Percentiles rank a stretch among this genome's conserved stretches.
Evolutionary conservation across 345 rosid genomes (phyloP).

Genomic region (Citrus unshiu): DNA sequence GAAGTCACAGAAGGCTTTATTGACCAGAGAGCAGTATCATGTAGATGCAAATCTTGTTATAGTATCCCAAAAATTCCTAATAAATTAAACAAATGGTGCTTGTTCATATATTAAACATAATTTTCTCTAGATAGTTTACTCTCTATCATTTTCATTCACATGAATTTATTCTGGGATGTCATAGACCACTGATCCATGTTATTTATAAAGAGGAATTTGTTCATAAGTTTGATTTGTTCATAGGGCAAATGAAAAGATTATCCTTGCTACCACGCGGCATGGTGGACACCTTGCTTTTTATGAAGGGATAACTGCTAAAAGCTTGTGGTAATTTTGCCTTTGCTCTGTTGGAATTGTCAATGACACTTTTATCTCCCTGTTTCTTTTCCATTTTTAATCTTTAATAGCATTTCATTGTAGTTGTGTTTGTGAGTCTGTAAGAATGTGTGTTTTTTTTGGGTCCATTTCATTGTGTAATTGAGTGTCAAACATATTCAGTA

Average conservation of each 20-base stretch:
- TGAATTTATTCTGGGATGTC: background rate
- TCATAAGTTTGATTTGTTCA: background rate
- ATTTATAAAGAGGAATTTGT: background rate
- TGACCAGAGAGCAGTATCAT: background rate
- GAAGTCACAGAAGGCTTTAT: background rate
- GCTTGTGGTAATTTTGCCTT: slow-evolving; percentile 30
- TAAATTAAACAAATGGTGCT: background rate
- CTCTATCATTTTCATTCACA: background rate
- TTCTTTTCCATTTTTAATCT: background rate
- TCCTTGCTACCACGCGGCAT: slow-evolving; percentile 34
- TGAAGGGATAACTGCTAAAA: slow-evolving; percentile 33
- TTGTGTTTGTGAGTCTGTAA: background rate
- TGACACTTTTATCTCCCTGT: background rate
- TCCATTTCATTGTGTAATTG: background rate
- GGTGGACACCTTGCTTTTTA: slow-evolving; percentile 41
- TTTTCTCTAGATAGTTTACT: background rate
- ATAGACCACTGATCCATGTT: background rate
- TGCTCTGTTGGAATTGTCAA: background rate
- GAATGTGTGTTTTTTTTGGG: background rate
- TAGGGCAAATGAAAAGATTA: slow-evolving; percentile 32
- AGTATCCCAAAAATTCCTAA: no score
- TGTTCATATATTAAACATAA: background rate
- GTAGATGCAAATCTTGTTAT: background rate
- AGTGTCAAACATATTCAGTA: background rate
- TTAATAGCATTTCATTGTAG: background rate